These are phyloP conservation scores for Crithidia brevicula DNA, from an alignment of 208 protist genomes.

Conservation along the genomic window DNA sequence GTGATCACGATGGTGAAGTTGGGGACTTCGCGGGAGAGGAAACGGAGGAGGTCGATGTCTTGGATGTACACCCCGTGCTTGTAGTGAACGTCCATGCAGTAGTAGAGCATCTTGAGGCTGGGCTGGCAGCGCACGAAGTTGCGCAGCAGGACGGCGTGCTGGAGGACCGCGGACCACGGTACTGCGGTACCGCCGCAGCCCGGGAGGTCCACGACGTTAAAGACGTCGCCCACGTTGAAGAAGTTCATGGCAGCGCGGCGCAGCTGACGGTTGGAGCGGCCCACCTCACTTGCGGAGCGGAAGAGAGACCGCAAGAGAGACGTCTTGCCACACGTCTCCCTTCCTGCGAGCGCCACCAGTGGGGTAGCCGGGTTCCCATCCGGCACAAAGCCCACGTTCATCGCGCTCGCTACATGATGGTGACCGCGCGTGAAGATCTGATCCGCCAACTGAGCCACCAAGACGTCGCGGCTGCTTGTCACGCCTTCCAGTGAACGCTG, in stretches of 20 bases:
- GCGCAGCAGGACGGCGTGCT: conserved; percentile 82
- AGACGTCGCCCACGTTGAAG: conserved; percentile 86
- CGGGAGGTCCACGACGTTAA: conserved; percentile 85
- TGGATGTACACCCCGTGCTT: conserved; percentile 85
- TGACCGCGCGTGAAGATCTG: conserved; percentile 87
- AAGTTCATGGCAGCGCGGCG: conserved; percentile 89
- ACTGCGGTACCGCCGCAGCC: conserved; percentile 86
- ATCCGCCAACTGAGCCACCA: conserved; percentile 80
- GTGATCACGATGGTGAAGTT: conserved; percentile 92
- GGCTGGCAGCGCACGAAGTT: conserved; percentile 84
- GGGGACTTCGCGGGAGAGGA: conserved; percentile 81
- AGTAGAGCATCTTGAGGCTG: conserved; percentile 91
- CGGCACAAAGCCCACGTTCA: conserved; percentile 80
- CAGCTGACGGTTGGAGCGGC: conserved; percentile 73
- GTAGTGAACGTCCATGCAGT: conserved; percentile 92
- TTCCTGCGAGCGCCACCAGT: conserved; percentile 76
- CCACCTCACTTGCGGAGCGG: conserved; percentile 64
- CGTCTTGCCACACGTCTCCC: conserved; percentile 73
- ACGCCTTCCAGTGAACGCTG: conserved; percentile 37
- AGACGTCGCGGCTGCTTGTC: conserved; percentile 70
- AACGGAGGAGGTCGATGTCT: conserved; percentile 87
- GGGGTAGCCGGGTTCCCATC: conserved; percentile 87
- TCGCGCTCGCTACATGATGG: conserved; percentile 71
- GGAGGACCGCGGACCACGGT: conserved; percentile 80
- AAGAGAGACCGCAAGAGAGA: conserved; percentile 84